Base-by-base conservation (phyloP, 2,329 filamentous ascomycete species). In the Pseudocercospora musae region DNA sequence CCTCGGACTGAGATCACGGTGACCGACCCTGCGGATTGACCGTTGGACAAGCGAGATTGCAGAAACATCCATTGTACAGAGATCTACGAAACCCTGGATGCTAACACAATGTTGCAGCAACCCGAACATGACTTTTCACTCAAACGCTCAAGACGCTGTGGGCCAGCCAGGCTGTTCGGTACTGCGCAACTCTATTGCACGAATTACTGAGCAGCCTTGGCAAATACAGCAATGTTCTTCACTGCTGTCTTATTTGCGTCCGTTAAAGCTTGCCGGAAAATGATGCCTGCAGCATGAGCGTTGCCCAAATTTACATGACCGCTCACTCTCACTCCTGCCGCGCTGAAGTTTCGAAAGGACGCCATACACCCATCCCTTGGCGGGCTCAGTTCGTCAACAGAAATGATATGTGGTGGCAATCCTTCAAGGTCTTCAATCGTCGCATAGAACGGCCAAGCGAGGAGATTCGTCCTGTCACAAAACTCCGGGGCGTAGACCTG, bases 1-100 rank as follows among this genome's bases (percentile, higher is more conserved):
- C 80, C 82, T 0, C 79, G 78, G 56, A 75, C 72, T 4, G 72
- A 70, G 23, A 75, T 80, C 46, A 74, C 74, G 25, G 69, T 78
- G 0, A 37, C 60, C 0, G 64, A 59, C 9, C 61, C 42, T 21
- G 57, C 49, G 15, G 66, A 61, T 10, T 68, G 61, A 62, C 33
- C 15, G 23, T 7, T 15, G 11, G 6, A n/a, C 13, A 37, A 37
- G 11, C 33, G 2, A n/a, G 15, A 15, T 37, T 37, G 15, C 15
- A 37, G 33, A 15, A 37, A 37, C 4, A 37, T 37, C 33, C n/a
- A n/a, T 37, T 37, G 33, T n/a, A n/a, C 33, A n/a, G 33, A n/a
- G 33, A 37, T 37, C 13, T 37, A 48, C 33, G 13, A 48, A 21
- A 48, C 18, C 18, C 44, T 25, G 9, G 44, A 11, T 48, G 18